Percentiles rank a stretch among this genome's conserved stretches.
These are phyloP conservation scores for Penicillium thymicola DNA, from an alignment of 2,329 filamentous ascomycete species.

Conservation along the genomic window DNA sequence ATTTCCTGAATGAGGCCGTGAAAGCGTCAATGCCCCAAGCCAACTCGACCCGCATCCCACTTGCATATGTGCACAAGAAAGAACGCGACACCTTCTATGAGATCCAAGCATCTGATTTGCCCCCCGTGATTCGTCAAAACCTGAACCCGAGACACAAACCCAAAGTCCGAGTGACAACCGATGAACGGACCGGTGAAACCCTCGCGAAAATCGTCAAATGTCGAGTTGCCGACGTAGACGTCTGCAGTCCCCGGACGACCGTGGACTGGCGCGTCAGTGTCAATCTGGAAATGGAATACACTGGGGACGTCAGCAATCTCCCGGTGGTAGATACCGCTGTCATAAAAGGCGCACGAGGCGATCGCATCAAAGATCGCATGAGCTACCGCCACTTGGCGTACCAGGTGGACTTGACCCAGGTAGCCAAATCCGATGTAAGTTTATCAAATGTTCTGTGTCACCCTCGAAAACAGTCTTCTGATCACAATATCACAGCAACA, in stretches of 20 bases:
- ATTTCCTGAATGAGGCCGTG: conserved; percentile 72
- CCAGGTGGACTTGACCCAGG: conserved; percentile 90
- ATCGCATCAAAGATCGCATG: conserved; percentile 83
- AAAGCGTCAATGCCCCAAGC: conserved; percentile 48
- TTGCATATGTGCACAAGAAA: conserved; percentile 77
- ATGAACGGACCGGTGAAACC: conserved; percentile 67
- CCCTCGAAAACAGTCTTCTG: conserved; percentile 11
- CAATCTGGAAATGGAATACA: conserved; percentile 87
- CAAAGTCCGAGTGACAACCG: conserved; percentile 71
- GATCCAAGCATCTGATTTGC: conserved; percentile 62
- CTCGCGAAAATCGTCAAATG: conserved; percentile 87
- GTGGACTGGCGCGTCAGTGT: conserved; percentile 93
- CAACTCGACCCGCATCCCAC: conserved; percentile 35
- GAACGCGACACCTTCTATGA: conserved; percentile 84
- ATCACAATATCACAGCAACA: conserved; percentile 21
- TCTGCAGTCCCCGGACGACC: conserved; percentile 70
- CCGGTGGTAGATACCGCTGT: conserved; percentile 39
- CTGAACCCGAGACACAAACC: conserved; percentile 57
- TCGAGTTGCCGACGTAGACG: conserved; percentile 81
- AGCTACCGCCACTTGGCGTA: conserved; percentile 87
- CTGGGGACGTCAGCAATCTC: conserved; percentile 61
- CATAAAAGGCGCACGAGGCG: conserved; percentile 42
- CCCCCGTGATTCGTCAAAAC: conserved; percentile 61
- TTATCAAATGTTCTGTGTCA: conserved; percentile 8
- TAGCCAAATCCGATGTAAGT: conserved; percentile 56